Percentiles rank a stretch among this genome's conserved stretches.
phyloP scores from a whole-genome alignment of 495 filamentous ascomycete genomes.

The Xylaria palmicola region DNA sequence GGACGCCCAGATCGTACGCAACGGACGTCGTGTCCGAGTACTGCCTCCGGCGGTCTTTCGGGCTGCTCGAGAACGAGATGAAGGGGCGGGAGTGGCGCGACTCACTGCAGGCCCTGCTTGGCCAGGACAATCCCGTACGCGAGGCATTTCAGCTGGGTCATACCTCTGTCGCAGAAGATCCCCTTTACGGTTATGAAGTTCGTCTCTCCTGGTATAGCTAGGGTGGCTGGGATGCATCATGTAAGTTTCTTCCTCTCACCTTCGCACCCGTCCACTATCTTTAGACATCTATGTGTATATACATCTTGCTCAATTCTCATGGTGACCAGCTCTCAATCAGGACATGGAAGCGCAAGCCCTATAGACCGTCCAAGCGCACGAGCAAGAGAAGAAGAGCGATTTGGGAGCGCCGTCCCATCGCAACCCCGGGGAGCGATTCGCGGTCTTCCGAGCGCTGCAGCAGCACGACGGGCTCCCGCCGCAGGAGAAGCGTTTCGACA shows the following conservation, averaged over 20 bases:
- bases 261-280: background rate
- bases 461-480: background rate
- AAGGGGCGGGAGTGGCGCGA: constrained; percentile 2
- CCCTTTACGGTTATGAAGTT: background rate
- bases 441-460: constrained; percentile 1
- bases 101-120: background rate
- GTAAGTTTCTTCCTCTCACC: background rate
- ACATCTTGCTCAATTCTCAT: background rate
- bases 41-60: background rate
- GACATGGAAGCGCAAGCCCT: constrained; percentile 12
- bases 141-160: constrained; percentile 11
- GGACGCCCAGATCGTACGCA: constrained; percentile 1
- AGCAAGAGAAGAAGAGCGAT: background rate
- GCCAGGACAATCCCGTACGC: background rate
- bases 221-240: constrained; percentile 10
- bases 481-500: background rate
- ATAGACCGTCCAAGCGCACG: background rate
- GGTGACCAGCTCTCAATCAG: background rate
- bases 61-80: background rate
- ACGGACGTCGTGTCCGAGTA: constrained; percentile 1
- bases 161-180: constrained; percentile 4
- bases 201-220: background rate
- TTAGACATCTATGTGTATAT: background rate
- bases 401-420: background rate
- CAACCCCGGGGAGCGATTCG: background rate